Conservation (phyloP, 169 alveolate genomes). For the Plasmodium billcollinsi region DNA sequence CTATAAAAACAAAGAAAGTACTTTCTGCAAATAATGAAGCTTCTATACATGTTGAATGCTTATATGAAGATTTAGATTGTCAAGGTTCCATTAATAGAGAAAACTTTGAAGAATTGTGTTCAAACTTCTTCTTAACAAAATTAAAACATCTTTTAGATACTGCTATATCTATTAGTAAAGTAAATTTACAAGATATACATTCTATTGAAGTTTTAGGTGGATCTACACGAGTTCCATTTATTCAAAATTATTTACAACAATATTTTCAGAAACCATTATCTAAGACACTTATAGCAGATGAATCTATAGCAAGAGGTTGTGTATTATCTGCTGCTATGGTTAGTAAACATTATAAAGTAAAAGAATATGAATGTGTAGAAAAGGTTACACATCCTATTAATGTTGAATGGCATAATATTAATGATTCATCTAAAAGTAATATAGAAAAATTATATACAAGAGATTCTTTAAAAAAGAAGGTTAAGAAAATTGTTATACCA, state of each 20-base stretch:
- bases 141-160: constrained; percentile 80
- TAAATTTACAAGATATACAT: constrained; percentile 86
- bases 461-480: constrained; percentile 50
- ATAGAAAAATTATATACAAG: constrained; percentile 52
- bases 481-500: constrained; percentile 34
- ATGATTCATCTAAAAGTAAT: constrained; percentile 16
- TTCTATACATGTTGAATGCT: constrained; percentile 93
- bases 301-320: constrained; percentile 98
- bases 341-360: constrained; percentile 82
- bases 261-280: constrained; percentile 91
- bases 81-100: constrained; percentile 89
- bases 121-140: constrained; percentile 86
- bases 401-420: constrained; percentile 50
- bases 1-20: constrained; percentile 94
- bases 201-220: constrained; percentile 98
- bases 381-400: constrained; percentile 79
- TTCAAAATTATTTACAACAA: constrained; percentile 90
- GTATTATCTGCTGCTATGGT: constrained; percentile 89
- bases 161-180: constrained; percentile 81
- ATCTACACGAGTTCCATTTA: constrained; percentile 96
- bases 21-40: constrained; percentile 97
- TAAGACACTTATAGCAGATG: constrained; percentile 96
- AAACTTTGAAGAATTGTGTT: constrained; percentile 93
- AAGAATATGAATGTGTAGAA: constrained; percentile 81
- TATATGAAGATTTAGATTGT: constrained; percentile 96